These are phyloP conservation scores for Alternaria ethzedia DNA, from an alignment of 2,329 filamentous ascomycete species.

Conservation along the genomic window DNA sequence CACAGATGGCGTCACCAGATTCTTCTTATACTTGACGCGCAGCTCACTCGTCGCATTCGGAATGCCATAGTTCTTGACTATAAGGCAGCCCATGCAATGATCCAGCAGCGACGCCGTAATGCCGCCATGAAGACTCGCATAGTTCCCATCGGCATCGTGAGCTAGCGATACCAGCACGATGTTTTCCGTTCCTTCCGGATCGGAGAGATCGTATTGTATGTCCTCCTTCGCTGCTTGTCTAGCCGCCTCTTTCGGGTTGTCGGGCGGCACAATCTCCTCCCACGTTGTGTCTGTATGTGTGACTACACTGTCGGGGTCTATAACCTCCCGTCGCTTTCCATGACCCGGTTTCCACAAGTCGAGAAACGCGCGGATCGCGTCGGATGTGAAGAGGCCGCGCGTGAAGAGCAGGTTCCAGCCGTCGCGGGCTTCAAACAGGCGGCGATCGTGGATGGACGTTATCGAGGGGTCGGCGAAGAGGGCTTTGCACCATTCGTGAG, in stretches of 20 bases:
- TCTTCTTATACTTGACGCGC: conserved; percentile 31
- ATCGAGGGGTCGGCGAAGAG: conserved; percentile 25
- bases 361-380: conserved; percentile 31
- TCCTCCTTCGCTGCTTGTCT: conserved; percentile 16
- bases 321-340: conserved; percentile 4
- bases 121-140: conserved; percentile 33
- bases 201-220: conserved; percentile 14
- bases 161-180: conserved; percentile 30
- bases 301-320: conserved; percentile 6
- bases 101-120: conserved; percentile 33
- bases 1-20: conserved; percentile 29
- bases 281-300: neutral
- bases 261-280: neutral
- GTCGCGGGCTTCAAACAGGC: neutral
- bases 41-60: conserved; percentile 29
- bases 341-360: conserved; percentile 27
- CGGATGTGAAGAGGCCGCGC: conserved; percentile 31
- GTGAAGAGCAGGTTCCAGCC: conserved; percentile 24
- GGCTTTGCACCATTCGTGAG: conserved; percentile 31
- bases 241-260: neutral
- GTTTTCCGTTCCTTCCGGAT: conserved; percentile 24
- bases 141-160: conserved; percentile 27
- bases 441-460: conserved; percentile 24
- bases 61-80: conserved; percentile 20
- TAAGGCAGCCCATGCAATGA: conserved; percentile 33